Evolutionary conservation across 192 early-diverging fungal genomes (phyloP).

Genomic region (Entophlyctis luteolus): DNA sequence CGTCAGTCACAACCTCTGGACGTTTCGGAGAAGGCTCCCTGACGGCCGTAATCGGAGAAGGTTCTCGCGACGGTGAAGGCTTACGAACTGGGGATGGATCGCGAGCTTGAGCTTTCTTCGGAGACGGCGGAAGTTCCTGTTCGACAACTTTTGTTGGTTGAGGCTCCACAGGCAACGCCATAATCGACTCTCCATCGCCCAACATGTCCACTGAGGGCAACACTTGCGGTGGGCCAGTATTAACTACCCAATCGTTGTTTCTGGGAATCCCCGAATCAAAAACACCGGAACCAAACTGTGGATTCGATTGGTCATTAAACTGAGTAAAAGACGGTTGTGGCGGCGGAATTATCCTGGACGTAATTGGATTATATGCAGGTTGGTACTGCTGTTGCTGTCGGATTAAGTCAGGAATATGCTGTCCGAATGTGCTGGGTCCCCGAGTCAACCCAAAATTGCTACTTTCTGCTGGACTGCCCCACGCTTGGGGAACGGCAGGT

Average conservation of each 20-base stretch:
- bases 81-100: neutral
- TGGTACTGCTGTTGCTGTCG: neutral
- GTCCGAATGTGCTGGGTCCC: neutral
- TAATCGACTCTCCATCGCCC: neutral
- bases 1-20: neutral
- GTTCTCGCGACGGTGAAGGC: neutral
- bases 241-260: too few species aligned
- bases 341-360: neutral
- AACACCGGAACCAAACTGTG: conserved; percentile 25
- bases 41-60: neutral
- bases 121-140: too few species aligned
- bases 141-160: too few species aligned
- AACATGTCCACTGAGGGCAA: too few species aligned
- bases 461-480: neutral
- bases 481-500: neutral
- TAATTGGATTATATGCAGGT: neutral
- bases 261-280: too few species aligned
- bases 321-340: neutral
- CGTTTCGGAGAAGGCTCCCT: too few species aligned
- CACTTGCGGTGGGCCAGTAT: too few species aligned
- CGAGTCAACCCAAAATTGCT: neutral
- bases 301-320: neutral
- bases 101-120: neutral
- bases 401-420: conserved; percentile 4
- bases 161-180: too few species aligned